phyloP scores from a whole-genome alignment of 2,329 filamentous ascomycete species.

The Penicillium sp. region DNA sequence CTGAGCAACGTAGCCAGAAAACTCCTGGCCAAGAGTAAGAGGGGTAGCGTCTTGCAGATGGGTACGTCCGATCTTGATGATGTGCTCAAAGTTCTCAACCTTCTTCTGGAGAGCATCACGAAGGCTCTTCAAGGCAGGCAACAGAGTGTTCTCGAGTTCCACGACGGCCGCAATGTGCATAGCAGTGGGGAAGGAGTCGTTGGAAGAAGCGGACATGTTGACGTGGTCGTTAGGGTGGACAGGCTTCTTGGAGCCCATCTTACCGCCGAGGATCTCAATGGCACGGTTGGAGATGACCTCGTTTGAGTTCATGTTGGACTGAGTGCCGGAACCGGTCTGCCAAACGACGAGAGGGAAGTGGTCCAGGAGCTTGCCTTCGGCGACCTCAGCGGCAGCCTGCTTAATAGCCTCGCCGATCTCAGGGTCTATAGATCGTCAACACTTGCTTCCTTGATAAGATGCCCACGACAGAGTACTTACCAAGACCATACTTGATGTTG shows the following conservation, averaged over 20 bases:
- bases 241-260: slow-evolving; percentile 95
- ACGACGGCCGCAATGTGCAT: slow-evolving; percentile 99
- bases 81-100: slow-evolving; percentile 84
- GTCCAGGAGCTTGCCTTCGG: slow-evolving; percentile 88
- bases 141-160: slow-evolving; percentile 83
- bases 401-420: slow-evolving; percentile 92
- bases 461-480: slow-evolving; percentile 44
- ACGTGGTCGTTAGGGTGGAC: slow-evolving; percentile 99
- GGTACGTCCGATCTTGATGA: slow-evolving; percentile 99
- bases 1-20: slow-evolving; percentile 96
- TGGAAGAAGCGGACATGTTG: slow-evolving; percentile 98
- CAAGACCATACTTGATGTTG: slow-evolving; percentile 91
- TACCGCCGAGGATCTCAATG: slow-evolving; percentile 94
- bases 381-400: slow-evolving; percentile 91
- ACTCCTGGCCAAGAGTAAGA: slow-evolving; percentile 93
- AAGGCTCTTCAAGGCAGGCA: slow-evolving; percentile 82
- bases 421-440: slow-evolving; percentile 64
- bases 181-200: slow-evolving; percentile 98
- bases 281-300: slow-evolving; percentile 99
- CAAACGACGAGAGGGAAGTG: slow-evolving; percentile 99
- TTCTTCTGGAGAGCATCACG: slow-evolving; percentile 85
- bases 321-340: slow-evolving; percentile 98
- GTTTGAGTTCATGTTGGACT: slow-evolving; percentile 99
- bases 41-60: slow-evolving; percentile 98
- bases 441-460: slow-evolving; percentile 8